These are phyloP conservation scores for Candida silvatica DNA, from an alignment of 805 yeast genomes.

Conservation along the genomic window DNA sequence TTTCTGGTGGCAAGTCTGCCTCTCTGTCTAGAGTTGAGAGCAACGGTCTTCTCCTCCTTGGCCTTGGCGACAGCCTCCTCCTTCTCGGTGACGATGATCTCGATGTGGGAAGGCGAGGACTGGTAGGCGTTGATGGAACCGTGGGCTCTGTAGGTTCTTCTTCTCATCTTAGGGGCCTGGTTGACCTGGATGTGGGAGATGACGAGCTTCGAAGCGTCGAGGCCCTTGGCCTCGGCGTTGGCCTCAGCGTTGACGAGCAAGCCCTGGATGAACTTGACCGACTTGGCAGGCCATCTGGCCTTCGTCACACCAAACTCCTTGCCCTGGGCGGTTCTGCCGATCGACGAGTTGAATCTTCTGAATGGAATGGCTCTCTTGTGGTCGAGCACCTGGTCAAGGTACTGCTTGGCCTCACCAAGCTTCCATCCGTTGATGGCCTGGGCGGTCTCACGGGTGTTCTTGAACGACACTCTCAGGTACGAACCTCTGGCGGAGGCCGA, in stretches of 20 bases:
- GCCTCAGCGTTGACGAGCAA: conserved; percentile 96
- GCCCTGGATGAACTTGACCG: conserved; percentile 91
- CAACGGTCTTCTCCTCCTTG: conserved; percentile 30
- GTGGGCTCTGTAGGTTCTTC: conserved; percentile 99
- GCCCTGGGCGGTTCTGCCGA: conserved; percentile 99
- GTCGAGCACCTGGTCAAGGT: conserved; percentile 93
- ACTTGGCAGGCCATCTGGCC: conserved; percentile 99
- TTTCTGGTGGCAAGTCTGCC: conserved; percentile 87
- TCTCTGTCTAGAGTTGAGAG: conserved; percentile 81
- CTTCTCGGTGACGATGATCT: conserved; percentile 92
- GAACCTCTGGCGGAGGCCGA: conserved; percentile 99
- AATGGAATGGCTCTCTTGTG: conserved; percentile 99
- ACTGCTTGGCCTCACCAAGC: conserved; percentile 88
- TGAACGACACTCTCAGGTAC: conserved; percentile 97
- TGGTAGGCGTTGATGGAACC: conserved; percentile 99
- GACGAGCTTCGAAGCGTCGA: conserved; percentile 89
- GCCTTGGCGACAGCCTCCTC: conserved; percentile 93
- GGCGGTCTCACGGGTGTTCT: conserved; percentile 99
- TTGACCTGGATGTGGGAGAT: conserved; percentile 98
- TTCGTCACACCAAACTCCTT: conserved; percentile 99
- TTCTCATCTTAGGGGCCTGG: conserved; percentile 99
- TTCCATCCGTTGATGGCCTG: conserved; percentile 99
- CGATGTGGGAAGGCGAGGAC: conserved; percentile 98
- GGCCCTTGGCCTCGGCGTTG: conserved; percentile 98
- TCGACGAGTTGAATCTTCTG: conserved; percentile 95